Evolutionary conservation across 805 yeast species (phyloP).

Genomic region (Saccharomyces mikatae): DNA sequence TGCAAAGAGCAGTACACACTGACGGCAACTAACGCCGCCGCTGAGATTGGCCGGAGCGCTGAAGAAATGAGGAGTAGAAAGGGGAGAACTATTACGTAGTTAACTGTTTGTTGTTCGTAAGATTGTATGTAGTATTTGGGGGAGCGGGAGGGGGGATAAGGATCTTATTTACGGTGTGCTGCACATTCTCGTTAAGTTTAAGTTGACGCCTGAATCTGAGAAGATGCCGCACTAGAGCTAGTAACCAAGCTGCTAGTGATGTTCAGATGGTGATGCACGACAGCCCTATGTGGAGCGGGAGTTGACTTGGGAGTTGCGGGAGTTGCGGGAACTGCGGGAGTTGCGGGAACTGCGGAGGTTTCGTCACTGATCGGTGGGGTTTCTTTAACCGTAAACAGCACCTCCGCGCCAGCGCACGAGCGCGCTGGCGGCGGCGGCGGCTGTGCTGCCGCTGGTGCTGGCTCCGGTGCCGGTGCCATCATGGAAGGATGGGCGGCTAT

Average conservation of each 20-base stretch:
- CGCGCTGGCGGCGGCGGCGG: slow-evolving; percentile 24
- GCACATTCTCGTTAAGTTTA: not conserved
- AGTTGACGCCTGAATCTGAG: not conserved
- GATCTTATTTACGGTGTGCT: slow-evolving; percentile 9
- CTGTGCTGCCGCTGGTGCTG: slow-evolving; percentile 3
- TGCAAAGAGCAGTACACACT: not conserved
- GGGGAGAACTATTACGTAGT: not conserved
- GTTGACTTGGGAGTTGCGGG: not conserved
- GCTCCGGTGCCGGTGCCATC: slow-evolving; percentile 1
- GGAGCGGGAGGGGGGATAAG: slow-evolving; percentile 3
- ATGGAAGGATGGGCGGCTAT: slow-evolving; percentile 1
- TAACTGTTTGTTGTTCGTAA: not conserved
- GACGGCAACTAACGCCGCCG: not conserved
- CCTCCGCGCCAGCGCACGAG: slow-evolving; percentile 3
- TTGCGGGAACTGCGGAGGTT: not conserved
- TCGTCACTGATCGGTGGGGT: not conserved
- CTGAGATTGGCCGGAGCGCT: not conserved
- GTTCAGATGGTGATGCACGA: slow-evolving; percentile 14
- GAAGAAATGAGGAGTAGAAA: not conserved
- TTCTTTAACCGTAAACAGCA: slow-evolving; percentile 4
- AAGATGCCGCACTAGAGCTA: slow-evolving; percentile 1
- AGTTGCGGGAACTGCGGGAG: not conserved
- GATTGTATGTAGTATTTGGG: not conserved
- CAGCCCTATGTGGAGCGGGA: slow-evolving; percentile 4
- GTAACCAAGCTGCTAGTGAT: slow-evolving; percentile 11